Percentiles rank a stretch among this genome's conserved stretches.
Conservation (phyloP, 768 basidiomycete genomes). For the Lactarius trivialis region DNA sequence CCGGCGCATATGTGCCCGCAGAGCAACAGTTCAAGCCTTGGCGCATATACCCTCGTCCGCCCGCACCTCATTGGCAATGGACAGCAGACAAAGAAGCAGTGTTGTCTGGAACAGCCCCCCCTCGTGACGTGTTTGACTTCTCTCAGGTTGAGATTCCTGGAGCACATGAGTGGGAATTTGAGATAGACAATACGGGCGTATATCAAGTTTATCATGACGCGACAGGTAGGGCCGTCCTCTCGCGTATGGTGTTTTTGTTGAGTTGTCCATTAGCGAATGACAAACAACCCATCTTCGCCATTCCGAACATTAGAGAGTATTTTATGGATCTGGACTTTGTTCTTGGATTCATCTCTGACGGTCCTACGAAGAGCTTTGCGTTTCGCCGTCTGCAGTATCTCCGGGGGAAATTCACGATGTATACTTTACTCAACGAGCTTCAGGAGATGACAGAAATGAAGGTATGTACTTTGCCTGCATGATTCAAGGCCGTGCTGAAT, state of each 20-base stretch:
- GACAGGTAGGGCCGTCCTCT: constrained; percentile 29
- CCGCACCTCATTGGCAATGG: constrained; percentile 96
- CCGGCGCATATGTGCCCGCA: constrained; percentile 27
- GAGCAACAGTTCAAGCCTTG: constrained; percentile 49
- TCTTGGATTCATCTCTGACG: constrained; percentile 85
- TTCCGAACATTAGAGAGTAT: constrained; percentile 88
- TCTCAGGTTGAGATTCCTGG: constrained; percentile 71
- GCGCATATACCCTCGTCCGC: constrained; percentile 89
- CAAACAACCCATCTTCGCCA: constrained; percentile 58
- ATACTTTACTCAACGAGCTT: constrained; percentile 84
- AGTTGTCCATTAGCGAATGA: constrained; percentile 25
- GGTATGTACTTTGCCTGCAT: constrained; percentile 40
- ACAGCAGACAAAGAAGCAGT: constrained; percentile 43
- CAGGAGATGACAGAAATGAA: constrained; percentile 97
- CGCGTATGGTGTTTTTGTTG: background rate
- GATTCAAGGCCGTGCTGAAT: background rate
- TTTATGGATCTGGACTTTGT: constrained; percentile 94
- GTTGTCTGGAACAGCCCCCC: constrained; percentile 31
- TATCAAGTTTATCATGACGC: constrained; percentile 69
- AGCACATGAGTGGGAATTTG: constrained; percentile 48
- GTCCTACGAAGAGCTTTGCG: constrained; percentile 94
- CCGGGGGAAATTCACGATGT: constrained; percentile 90
- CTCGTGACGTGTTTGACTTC: constrained; percentile 55
- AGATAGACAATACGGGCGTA: constrained; percentile 83
- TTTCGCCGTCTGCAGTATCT: constrained; percentile 89